Evolutionary conservation across 179 eudicot genomes (phyloP).

Genomic region (Monotropa hypopitys): DNA sequence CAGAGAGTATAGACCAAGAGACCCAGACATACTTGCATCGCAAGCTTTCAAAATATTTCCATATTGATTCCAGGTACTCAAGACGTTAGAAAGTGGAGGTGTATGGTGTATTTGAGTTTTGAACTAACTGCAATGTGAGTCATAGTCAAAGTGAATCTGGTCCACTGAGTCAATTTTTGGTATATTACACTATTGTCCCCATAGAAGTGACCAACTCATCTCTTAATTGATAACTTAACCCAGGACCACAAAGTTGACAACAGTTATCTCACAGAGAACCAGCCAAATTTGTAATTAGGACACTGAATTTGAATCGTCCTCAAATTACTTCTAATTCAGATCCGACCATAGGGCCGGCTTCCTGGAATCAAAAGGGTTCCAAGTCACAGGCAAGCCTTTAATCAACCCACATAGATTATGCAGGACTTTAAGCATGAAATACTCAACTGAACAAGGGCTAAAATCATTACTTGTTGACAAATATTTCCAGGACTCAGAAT

Average conservation of each 20-base stretch:
- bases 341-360: neutral
- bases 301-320: neutral
- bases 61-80: neutral
- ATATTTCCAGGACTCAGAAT: neutral
- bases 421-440: neutral
- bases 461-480: neutral
- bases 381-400: neutral
- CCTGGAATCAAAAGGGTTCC: neutral
- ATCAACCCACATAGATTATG: neutral
- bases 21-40: neutral
- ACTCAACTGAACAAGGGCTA: neutral
- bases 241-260: conserved; percentile 1
- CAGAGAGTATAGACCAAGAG: no score
- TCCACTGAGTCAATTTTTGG: neutral
- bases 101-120: no score
- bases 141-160: neutral
- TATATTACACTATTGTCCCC: neutral
- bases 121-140: neutral
- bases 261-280: neutral
- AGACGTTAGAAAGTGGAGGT: no score
- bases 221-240: neutral
- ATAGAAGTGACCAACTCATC: neutral
- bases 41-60: neutral
- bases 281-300: neutral
- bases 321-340: neutral